A percentile compares a stretch with the other conserved stretches of the same genome.
These are phyloP conservation scores for Dujonia santamariae DNA, from an alignment of 1,139 yeast genomes.

Conservation along the genomic window DNA sequence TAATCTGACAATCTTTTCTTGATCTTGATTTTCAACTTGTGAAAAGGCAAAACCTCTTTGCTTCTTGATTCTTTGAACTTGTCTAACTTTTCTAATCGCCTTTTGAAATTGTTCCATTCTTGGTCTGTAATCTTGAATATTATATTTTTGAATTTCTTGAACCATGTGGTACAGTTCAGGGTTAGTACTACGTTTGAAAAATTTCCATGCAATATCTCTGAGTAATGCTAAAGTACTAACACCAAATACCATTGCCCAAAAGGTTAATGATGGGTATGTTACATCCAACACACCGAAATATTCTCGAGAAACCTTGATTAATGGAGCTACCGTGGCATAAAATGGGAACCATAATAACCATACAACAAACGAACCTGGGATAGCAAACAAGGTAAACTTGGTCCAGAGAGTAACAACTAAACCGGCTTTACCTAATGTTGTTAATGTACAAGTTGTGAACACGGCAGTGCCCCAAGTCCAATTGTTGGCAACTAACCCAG, in stretches of 20 bases:
- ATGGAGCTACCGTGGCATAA: conserved; percentile 83
- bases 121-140: conserved; percentile 91
- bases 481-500: conserved; percentile 78
- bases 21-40: conserved; percentile 91
- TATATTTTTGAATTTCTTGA: conserved; percentile 94
- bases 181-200: conserved; percentile 82
- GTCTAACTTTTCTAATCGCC: conserved; percentile 95
- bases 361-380: conserved; percentile 85
- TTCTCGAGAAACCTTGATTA: conserved; percentile 77
- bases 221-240: conserved; percentile 74
- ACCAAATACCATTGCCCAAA: conserved; percentile 82
- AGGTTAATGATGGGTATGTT: conserved; percentile 73
- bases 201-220: conserved; percentile 93
- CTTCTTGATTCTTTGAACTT: conserved; percentile 95
- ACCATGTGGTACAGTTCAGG: conserved; percentile 94
- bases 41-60: conserved; percentile 99
- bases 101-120: conserved; percentile 95
- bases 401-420: conserved; percentile 93
- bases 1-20: conserved; percentile 85
- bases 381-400: conserved; percentile 83
- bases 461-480: conserved; percentile 96
- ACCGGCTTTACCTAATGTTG: conserved; percentile 94
- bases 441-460: conserved; percentile 82
- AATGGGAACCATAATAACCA: conserved; percentile 90
- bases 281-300: conserved; percentile 76